These are phyloP conservation scores for Eucalyptus erythrocorys DNA, from an alignment of 345 rosid species.

Conservation along the genomic window DNA sequence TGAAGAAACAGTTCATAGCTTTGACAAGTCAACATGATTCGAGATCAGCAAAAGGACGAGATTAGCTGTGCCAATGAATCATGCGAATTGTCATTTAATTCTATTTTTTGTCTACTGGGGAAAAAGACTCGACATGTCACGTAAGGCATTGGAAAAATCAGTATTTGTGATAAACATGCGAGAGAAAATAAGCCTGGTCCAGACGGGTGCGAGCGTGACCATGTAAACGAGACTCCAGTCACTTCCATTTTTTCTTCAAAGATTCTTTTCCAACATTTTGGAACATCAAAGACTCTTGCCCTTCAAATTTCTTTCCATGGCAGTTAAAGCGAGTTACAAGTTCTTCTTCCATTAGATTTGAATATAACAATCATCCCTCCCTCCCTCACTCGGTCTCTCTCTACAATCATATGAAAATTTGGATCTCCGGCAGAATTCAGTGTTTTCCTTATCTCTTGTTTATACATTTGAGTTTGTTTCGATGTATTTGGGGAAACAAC, in stretches of 20 bases:
- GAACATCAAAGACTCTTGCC: neutral
- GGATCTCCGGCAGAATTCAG: neutral
- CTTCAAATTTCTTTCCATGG: neutral
- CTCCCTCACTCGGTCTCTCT: neutral
- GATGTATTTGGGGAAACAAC: neutral
- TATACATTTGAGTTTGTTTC: neutral
- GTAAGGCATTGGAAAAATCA: neutral
- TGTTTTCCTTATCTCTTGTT: neutral
- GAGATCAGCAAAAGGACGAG: neutral
- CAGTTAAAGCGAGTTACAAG: neutral
- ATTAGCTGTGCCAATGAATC: neutral
- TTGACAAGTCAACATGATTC: neutral
- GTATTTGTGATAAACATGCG: neutral
- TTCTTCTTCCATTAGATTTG: neutral
- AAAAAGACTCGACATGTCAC: neutral
- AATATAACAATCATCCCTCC: neutral
- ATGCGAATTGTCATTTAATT: neutral
- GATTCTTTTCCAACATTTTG: neutral
- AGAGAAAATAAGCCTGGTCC: neutral
- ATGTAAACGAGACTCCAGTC: neutral
- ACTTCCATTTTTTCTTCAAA: neutral
- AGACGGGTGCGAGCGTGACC: neutral
- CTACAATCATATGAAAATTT: neutral
- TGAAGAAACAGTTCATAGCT: neutral
- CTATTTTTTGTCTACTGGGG: neutral